phyloP scores from a whole-genome alignment of 495 filamentous ascomycete genomes.

The Daldinia concentrica region DNA sequence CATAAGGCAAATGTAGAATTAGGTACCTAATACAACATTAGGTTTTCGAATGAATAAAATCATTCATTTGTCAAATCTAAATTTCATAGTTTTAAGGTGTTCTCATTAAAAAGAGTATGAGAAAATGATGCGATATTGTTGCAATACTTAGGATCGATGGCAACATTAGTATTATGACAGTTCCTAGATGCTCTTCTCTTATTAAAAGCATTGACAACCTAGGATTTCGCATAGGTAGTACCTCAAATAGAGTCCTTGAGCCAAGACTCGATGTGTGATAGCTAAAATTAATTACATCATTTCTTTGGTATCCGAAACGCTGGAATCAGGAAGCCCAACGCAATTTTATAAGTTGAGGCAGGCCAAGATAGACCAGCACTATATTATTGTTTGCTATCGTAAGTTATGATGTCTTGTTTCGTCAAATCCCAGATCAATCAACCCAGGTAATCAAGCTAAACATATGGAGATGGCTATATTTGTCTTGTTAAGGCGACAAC shows the following conservation, averaged over 20 bases:
- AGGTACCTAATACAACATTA: neutral
- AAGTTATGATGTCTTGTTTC: neutral
- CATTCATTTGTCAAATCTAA: neutral
- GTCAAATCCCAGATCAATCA: neutral
- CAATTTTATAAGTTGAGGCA: neutral
- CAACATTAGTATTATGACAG: slow-evolving; percentile 12
- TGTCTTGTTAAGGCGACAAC: neutral
- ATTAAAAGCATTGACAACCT: too few species aligned
- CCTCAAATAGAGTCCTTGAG: neutral
- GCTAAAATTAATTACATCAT: neutral
- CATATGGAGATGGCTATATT: too few species aligned
- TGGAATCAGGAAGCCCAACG: neutral
- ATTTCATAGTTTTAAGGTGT: neutral
- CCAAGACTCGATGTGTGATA: neutral
- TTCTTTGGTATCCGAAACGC: neutral
- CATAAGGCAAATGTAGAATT: too few species aligned
- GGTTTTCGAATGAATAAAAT: neutral
- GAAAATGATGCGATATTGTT: slow-evolving; percentile 19
- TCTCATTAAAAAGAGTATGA: neutral
- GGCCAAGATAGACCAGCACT: neutral
- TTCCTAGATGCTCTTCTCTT: neutral
- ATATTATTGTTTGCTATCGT: neutral
- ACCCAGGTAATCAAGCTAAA: neutral
- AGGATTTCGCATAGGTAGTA: too few species aligned
- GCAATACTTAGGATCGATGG: slow-evolving; percentile 18